Evolutionary conservation across 805 yeast genomes (phyloP).

Genomic region (Aciculoconidium aculeatum): DNA sequence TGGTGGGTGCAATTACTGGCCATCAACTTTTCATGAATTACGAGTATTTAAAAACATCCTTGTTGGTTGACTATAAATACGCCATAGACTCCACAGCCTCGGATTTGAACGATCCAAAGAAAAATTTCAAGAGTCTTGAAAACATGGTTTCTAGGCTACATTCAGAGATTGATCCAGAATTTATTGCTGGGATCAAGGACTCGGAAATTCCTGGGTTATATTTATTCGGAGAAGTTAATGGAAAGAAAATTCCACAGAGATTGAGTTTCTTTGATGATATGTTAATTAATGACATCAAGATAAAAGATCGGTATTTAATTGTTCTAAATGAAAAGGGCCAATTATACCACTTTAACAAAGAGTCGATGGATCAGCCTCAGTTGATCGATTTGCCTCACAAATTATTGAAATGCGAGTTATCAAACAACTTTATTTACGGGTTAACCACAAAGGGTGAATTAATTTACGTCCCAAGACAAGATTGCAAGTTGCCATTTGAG

Average conservation of each 20-base stretch:
- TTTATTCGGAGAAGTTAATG: constrained; percentile 26
- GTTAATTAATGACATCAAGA: constrained; percentile 49
- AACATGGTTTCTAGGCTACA: constrained; percentile 22
- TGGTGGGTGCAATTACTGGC: constrained; percentile 34
- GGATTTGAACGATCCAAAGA: constrained; percentile 25
- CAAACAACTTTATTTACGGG: constrained; percentile 47
- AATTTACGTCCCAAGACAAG: constrained; percentile 24
- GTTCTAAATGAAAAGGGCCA: constrained; percentile 69
- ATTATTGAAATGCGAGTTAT: constrained; percentile 30
- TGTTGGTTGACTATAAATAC: constrained; percentile 28
- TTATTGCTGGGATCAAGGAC: constrained; percentile 14
- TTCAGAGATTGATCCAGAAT: constrained; percentile 16
- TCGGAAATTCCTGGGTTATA: constrained; percentile 31
- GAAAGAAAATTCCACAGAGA: constrained; percentile 50
- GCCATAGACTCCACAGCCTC: constrained; percentile 34
- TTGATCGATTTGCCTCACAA: constrained; percentile 23
- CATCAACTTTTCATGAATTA: constrained; percentile 41
- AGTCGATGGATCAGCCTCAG: constrained; percentile 26
- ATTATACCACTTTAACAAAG: constrained; percentile 62
- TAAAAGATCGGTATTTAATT: constrained; percentile 42
- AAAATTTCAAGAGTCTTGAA: constrained; percentile 21
- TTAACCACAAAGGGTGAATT: constrained; percentile 42
- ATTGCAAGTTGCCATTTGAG: constrained; percentile 10
- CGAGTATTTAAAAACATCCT: constrained; percentile 29
- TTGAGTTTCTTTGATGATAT: constrained; percentile 58